phyloP scores from a whole-genome alignment of 768 basidiomycete species.

The Boletus edulis region DNA sequence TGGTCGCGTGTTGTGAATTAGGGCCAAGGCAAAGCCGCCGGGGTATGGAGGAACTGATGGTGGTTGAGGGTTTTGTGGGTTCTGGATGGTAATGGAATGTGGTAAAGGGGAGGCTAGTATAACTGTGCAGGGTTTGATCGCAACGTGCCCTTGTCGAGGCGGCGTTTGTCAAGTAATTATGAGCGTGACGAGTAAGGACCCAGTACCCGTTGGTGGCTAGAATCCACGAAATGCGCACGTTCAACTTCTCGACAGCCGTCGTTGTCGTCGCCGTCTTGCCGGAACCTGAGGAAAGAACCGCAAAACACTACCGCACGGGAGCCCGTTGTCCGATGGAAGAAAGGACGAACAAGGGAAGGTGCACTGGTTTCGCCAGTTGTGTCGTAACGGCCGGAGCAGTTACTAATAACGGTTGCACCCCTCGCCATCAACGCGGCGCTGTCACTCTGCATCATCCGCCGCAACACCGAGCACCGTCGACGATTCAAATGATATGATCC shows the following conservation, averaged over 20 bases:
- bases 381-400: constrained; percentile 31
- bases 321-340: constrained; percentile 22
- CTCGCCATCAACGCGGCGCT: constrained; percentile 26
- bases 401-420: constrained; percentile 24
- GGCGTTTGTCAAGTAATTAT: constrained; percentile 47
- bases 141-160: constrained; percentile 71
- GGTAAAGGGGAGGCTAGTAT: constrained; percentile 57
- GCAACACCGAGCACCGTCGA: constrained; percentile 4
- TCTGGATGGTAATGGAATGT: constrained; percentile 45
- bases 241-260: constrained; percentile 16
- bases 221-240: constrained; percentile 22
- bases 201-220: constrained; percentile 15
- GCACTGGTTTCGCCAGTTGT: constrained; percentile 34
- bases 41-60: constrained; percentile 30
- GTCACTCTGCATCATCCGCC: constrained; percentile 6
- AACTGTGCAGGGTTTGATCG: constrained; percentile 61
- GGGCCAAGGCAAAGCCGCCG: constrained; percentile 26
- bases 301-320: constrained; percentile 9
- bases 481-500: not conserved
- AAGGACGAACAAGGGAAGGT: constrained; percentile 11
- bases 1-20: constrained; percentile 39
- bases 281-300: constrained; percentile 7
- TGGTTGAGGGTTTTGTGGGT: constrained; percentile 37
- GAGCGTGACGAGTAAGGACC: constrained; percentile 21
- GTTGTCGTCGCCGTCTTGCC: constrained; percentile 7